Percentiles rank a stretch among this genome's conserved stretches.
Conservation (phyloP, 2,329 filamentous ascomycete genomes). For the Pseudodiploospora longispora region DNA sequence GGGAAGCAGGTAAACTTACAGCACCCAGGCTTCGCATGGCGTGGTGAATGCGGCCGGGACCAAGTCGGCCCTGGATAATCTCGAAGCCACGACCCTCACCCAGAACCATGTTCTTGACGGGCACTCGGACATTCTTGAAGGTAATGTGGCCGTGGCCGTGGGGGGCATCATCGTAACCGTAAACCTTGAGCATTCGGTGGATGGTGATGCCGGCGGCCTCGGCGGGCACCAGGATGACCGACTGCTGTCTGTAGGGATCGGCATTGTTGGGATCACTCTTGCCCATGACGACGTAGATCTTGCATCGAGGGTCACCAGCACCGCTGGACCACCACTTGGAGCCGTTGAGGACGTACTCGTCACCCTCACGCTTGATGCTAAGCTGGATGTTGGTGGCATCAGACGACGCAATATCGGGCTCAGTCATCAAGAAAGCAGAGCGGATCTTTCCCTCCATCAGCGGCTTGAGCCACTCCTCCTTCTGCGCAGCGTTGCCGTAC, state of each 20-base stretch:
- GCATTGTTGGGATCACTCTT: constrained; percentile 72
- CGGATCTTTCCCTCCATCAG: constrained; percentile 78
- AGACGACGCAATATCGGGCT: constrained; percentile 78
- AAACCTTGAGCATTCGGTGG: constrained; percentile 86
- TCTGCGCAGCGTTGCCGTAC: constrained; percentile 80
- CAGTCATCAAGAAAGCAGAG: constrained; percentile 90
- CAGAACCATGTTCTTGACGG: constrained; percentile 74
- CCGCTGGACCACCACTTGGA: constrained; percentile 99
- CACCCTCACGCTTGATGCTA: constrained; percentile 71
- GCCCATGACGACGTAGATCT: constrained; percentile 94
- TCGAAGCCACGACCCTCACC: constrained; percentile 94
- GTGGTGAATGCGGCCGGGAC: constrained; percentile 94
- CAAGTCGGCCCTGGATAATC: constrained; percentile 94
- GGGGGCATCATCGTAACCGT: constrained; percentile 96
- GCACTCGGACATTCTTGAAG: constrained; percentile 86
- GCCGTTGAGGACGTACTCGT: constrained; percentile 87
- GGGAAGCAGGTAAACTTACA: constrained; percentile 32
- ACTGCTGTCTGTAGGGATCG: constrained; percentile 83
- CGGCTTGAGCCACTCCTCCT: constrained; percentile 73
- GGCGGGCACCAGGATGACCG: constrained; percentile 81
- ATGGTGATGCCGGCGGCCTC: constrained; percentile 80
- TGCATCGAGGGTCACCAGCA: constrained; percentile 84
- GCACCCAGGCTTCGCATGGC: constrained; percentile 92
- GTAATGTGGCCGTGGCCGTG: constrained; percentile 92
- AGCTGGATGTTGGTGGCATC: constrained; percentile 92